Percentiles rank a stretch among this genome's conserved stretches.
phyloP scores from a whole-genome alignment of 352 stramenopile genomes.

The Phytophthora fragariae region DNA sequence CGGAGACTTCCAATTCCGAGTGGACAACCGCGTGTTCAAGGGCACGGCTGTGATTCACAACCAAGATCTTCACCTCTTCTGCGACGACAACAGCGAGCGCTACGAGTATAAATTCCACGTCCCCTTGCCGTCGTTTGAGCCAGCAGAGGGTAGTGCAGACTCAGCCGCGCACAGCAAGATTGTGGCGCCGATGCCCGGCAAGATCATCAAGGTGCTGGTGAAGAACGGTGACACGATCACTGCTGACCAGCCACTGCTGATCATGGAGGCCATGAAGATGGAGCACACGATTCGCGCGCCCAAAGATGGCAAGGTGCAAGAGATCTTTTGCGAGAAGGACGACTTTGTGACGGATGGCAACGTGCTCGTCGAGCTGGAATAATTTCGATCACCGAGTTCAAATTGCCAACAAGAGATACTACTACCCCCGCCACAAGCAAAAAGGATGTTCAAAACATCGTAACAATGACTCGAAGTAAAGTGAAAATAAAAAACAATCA shows the following conservation, averaged over 20 bases:
- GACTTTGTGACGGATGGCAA: conserved; percentile 83
- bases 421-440: no score
- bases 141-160: conserved; percentile 31
- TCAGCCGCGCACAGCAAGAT: conserved; percentile 59
- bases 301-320: conserved; percentile 72
- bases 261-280: conserved; percentile 99
- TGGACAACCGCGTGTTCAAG: conserved; percentile 71
- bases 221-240: conserved; percentile 89
- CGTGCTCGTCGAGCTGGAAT: conserved; percentile 77
- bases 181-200: conserved; percentile 95
- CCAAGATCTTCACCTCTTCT: conserved; percentile 79
- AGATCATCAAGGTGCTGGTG: conserved; percentile 93
- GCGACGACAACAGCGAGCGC: conserved; percentile 70
- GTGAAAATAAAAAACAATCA: no score
- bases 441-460: no score
- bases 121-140: conserved; percentile 60
- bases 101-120: conserved; percentile 90
- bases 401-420: no score
- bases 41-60: conserved; percentile 75
- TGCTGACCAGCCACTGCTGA: conserved; percentile 91
- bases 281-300: conserved; percentile 87
- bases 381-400: background rate
- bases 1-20: conserved; percentile 74
- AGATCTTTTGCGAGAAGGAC: conserved; percentile 75
- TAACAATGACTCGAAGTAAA: no score